Evolutionary conservation across 2,329 filamentous ascomycete genomes (phyloP), one percentile per base, ranked within the genome.

Genomic region (Colletotrichum tropicale): DNA sequence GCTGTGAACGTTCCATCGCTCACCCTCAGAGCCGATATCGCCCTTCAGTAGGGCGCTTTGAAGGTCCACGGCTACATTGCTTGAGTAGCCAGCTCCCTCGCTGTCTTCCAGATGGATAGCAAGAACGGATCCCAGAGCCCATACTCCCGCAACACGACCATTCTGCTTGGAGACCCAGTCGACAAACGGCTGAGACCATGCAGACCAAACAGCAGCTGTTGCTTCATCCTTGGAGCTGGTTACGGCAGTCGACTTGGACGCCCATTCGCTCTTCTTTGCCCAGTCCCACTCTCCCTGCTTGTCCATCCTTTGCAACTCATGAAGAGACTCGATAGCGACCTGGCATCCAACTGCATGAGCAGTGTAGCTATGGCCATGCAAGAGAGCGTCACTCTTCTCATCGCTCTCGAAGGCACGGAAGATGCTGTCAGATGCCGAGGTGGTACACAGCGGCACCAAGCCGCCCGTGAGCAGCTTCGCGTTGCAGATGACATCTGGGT

Each of bases 321-420:
- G 82, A 10, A 98, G 82, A 1, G 92, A 93, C 66, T 91, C 90
- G n/a, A 93, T 87, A 0, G 94, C 95, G 0, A 98, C 94, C 60
- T 93, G 91, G 79, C 95, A 98, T 1, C 95, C 95, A 2, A 97
- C 90, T 0, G 95, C 90, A 82, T 98, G 95, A 0, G 95, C 95
- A 0, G 95, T 98, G 84, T 98, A 98, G 82, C 94, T 96, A 82
- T 98, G 95, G 0, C 95, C 95, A 79, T 98, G 95, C 5, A 98
- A 86, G 7, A 98, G 84, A 0, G 95, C 95, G 78, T 96, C 94
- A 1, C 91, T 92, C 85, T 97, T 98, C 65, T 95, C 92, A 2
- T 90, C 87, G 68, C 93, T 93, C 15, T 91, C 86, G 81, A 98
- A 98, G 0, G 91, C 91, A 2, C 91, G 81, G 83, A 96, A 97